phyloP scores from a whole-genome alignment of 2,329 filamentous ascomycete species.

The Ophiostoma quercus region DNA sequence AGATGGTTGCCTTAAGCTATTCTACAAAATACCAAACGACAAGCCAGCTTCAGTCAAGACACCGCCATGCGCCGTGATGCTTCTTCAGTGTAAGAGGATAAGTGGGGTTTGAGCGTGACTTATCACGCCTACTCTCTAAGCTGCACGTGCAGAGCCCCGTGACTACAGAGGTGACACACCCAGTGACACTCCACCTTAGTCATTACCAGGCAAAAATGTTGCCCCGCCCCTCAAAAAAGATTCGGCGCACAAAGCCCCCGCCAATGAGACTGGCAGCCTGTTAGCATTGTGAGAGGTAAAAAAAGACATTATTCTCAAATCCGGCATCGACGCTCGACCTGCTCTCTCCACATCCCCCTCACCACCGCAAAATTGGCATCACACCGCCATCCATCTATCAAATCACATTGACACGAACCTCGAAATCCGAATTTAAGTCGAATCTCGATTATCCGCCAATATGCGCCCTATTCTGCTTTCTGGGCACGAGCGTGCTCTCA shows the following conservation, averaged over 20 bases:
- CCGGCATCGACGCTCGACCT: constrained; percentile 18
- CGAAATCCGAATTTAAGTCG: neutral
- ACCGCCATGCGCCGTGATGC: neutral
- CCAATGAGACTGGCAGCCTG: constrained; percentile 14
- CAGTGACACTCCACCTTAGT: neutral
- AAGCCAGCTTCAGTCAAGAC: neutral
- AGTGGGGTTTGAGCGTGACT: neutral
- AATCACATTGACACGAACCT: neutral
- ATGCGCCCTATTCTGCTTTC: constrained; percentile 97
- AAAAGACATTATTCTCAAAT: constrained; percentile 25
- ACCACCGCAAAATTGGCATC: constrained; percentile 6
- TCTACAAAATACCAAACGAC: no score
- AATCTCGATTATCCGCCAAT: constrained; percentile 25
- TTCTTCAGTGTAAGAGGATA: neutral
- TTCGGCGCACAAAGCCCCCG: constrained; percentile 25
- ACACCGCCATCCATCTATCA: neutral
- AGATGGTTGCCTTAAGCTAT: no score
- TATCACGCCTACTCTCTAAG: neutral
- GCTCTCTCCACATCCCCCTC: constrained; percentile 15
- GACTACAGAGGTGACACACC: no score
- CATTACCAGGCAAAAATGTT: constrained; percentile 17
- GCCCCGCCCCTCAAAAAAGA: constrained; percentile 20
- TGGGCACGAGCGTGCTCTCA: constrained; percentile 94
- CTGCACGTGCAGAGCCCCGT: no score
- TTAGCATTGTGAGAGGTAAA: constrained; percentile 21